Percentiles rank a stretch among this genome's conserved stretches.
Conservation (phyloP, 2,329 filamentous ascomycete species). For the Huntiella abstrusa region DNA sequence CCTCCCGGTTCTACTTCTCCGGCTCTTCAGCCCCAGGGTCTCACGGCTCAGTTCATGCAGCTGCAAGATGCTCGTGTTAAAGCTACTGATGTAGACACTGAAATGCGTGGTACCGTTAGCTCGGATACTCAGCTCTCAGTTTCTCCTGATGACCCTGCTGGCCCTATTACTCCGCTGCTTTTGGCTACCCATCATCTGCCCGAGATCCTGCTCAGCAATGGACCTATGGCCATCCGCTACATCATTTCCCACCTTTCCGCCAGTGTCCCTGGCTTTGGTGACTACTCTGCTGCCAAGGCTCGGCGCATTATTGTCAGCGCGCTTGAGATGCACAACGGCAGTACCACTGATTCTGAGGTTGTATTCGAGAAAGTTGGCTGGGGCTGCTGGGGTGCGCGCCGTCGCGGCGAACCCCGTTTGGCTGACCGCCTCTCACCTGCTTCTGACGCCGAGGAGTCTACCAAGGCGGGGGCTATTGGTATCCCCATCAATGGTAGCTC, state of each 20-base stretch:
- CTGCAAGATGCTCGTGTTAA: slow-evolving; percentile 40
- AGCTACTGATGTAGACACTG: slow-evolving; percentile 68
- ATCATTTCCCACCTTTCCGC: slow-evolving; percentile 90
- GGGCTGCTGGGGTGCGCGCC: slow-evolving; percentile 84
- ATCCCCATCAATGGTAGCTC: slow-evolving; percentile 36
- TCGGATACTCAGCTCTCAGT: slow-evolving; percentile 22
- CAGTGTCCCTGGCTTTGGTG: slow-evolving; percentile 78
- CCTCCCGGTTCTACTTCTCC: slow-evolving; percentile 93
- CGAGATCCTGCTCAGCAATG: slow-evolving; percentile 73
- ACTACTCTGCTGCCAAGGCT: slow-evolving; percentile 76
- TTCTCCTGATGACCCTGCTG: slow-evolving; percentile 47
- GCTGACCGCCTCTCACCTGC: slow-evolving; percentile 20
- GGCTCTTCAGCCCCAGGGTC: slow-evolving; percentile 61
- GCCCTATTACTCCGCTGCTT: slow-evolving; percentile 67
- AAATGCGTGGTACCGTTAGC: slow-evolving; percentile 47
- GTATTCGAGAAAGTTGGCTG: slow-evolving; percentile 92
- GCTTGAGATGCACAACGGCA: slow-evolving; percentile 52
- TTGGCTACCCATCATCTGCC: slow-evolving; percentile 81
- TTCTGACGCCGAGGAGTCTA: slow-evolving; percentile 16
- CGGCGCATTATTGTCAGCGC: slow-evolving; percentile 82
- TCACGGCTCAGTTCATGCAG: slow-evolving; percentile 50
- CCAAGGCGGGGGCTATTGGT: slow-evolving; percentile 23
- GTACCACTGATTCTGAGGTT: slow-evolving; percentile 45
- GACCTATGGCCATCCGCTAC: slow-evolving; percentile 82
- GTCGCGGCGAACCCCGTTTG: slow-evolving; percentile 42